Percentiles rank a stretch among this genome's conserved stretches.
These are phyloP conservation scores for Suillus fuscotomentosus DNA, from an alignment of 768 basidiomycete genomes.

Conservation along the genomic window DNA sequence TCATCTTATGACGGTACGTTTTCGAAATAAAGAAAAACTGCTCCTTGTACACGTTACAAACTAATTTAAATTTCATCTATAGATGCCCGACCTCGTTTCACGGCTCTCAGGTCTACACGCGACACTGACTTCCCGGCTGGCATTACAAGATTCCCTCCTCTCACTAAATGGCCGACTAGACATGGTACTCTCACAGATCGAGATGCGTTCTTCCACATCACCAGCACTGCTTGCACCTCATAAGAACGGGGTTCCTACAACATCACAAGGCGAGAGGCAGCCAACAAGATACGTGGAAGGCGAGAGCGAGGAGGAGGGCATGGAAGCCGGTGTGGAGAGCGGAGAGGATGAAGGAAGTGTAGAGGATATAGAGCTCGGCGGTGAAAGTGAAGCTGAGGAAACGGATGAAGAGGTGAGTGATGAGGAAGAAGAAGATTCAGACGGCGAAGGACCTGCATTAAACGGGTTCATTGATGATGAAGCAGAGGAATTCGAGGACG, in stretches of 20 bases:
- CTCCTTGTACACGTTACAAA: not conserved
- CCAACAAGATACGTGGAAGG: constrained; percentile 72
- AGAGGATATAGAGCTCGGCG: constrained; percentile 76
- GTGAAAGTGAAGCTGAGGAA: constrained; percentile 53
- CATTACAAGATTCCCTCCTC: constrained; percentile 81
- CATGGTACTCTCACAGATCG: constrained; percentile 91
- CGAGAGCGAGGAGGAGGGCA: constrained; percentile 66
- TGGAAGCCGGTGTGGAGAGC: constrained; percentile 55
- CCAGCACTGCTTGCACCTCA: constrained; percentile 53
- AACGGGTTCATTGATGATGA: constrained; percentile 64
- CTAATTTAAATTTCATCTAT: constrained; percentile 11
- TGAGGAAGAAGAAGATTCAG: constrained; percentile 41
- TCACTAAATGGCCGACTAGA: constrained; percentile 88
- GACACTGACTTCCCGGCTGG: constrained; percentile 74
- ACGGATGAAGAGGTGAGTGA: constrained; percentile 44
- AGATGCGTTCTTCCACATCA: constrained; percentile 75
- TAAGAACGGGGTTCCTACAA: constrained; percentile 32
- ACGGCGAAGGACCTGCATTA: constrained; percentile 36
- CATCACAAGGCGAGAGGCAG: constrained; percentile 37
- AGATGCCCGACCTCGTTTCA: constrained; percentile 93
- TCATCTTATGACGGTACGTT: constrained; percentile 89
- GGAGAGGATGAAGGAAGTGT: constrained; percentile 72
- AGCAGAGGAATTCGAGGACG: constrained; percentile 52
- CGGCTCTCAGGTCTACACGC: constrained; percentile 84
- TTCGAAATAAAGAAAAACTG: not conserved